These are phyloP conservation scores for Chenopodium album DNA, from an alignment of 148 eudicot species.

Conservation along the genomic window DNA sequence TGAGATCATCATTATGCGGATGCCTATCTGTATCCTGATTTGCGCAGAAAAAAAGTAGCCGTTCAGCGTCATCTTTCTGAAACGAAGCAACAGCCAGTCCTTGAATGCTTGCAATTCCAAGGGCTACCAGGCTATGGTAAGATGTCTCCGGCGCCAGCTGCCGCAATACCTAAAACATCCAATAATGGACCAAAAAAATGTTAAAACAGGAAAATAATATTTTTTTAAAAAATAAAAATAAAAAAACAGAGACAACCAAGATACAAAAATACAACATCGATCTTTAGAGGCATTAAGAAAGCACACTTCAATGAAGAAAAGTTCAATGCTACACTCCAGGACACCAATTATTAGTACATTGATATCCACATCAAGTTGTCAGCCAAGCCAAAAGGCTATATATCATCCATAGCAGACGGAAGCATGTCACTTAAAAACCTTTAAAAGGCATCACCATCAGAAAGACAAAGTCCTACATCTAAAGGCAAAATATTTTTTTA, in stretches of 20 bases:
- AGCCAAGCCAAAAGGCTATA: background rate
- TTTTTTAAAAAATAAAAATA: background rate
- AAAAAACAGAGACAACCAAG: background rate
- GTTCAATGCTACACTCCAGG: background rate
- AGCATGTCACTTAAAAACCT: background rate
- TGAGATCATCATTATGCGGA: conserved; percentile 31
- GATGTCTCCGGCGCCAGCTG: conserved; percentile 91
- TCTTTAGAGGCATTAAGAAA: background rate
- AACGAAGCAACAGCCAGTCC: conserved; percentile 91
- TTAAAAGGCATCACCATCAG: background rate
- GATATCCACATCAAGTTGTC: background rate
- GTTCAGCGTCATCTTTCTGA: conserved; percentile 75
- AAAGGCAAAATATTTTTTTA: background rate
- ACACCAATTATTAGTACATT: background rate
- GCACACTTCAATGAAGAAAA: background rate
- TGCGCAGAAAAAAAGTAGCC: conserved; percentile 70
- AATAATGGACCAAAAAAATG: background rate
- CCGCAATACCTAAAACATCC: conserved; percentile 65
- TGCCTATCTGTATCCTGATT: conserved; percentile 34
- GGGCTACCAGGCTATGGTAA: conserved; percentile 79
- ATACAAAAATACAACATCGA: background rate
- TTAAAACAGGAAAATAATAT: background rate
- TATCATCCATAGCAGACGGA: background rate
- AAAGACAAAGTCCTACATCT: background rate
- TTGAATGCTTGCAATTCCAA: conserved; percentile 85